Evolutionary conservation across 2,329 filamentous ascomycete species (phyloP).

Genomic region (Didymella arachidicola): DNA sequence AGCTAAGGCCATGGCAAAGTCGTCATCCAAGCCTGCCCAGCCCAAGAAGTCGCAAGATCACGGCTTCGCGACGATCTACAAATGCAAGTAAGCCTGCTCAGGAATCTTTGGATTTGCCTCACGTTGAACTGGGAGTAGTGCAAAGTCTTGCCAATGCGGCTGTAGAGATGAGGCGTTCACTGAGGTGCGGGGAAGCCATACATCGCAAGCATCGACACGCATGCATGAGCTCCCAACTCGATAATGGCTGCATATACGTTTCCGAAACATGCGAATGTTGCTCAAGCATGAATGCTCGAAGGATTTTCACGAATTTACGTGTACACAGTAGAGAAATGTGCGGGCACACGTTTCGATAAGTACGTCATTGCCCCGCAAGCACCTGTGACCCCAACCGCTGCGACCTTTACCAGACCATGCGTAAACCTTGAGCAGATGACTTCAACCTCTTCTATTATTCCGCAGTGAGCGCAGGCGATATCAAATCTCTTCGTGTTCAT

Average conservation of each 20-base stretch:
- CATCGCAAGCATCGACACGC: background rate
- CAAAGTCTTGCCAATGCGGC: background rate
- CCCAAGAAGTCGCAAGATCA: constrained; percentile 19
- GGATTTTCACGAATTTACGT: background rate
- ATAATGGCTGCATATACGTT: background rate
- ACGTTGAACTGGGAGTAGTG: background rate
- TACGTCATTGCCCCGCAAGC: background rate
- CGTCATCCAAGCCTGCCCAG: constrained; percentile 28
- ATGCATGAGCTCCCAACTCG: background rate
- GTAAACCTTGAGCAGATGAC: too few relatives aligned
- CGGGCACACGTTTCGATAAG: background rate
- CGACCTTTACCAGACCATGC: background rate
- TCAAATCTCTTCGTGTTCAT: too few relatives aligned
- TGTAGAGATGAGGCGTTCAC: background rate
- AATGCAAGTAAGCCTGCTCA: background rate
- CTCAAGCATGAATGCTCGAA: background rate
- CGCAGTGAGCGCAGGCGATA: too few relatives aligned
- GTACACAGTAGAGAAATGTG: background rate
- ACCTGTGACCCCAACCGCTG: background rate
- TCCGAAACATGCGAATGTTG: background rate
- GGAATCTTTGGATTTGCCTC: background rate
- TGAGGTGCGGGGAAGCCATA: constrained; percentile 7
- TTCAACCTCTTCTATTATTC: too few relatives aligned
- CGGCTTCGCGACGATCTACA: constrained; percentile 16
- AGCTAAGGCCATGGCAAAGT: constrained; percentile 23